Percentiles rank a stretch among this genome's conserved stretches.
Conservation (phyloP, 2,329 filamentous ascomycete genomes). For the Fusarium palustre region DNA sequence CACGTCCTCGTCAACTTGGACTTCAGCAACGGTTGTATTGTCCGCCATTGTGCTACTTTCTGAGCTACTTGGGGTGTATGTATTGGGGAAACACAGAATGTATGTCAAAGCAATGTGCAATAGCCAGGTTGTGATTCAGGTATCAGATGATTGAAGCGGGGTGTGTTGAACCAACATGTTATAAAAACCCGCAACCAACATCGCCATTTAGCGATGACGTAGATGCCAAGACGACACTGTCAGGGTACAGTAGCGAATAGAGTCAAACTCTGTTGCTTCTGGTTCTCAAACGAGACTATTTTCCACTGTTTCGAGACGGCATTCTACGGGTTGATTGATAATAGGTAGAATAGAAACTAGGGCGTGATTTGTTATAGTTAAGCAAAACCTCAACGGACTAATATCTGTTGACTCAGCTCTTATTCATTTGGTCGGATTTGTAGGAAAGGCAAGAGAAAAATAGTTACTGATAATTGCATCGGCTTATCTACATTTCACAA, state of each 20-base stretch:
- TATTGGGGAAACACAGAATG: too few relatives aligned
- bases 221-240: not conserved
- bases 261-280: accelerated
- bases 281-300: accelerated
- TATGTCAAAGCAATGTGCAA: not conserved
- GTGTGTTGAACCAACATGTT: not conserved
- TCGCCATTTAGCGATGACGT: not conserved
- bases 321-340: not conserved
- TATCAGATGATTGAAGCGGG: not conserved
- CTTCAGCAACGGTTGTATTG: constrained; percentile 1
- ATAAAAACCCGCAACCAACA: constrained; percentile 3
- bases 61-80: accelerated
- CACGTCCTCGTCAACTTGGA: constrained; percentile 21
- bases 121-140: not conserved
- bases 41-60: not conserved
- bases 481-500: too few relatives aligned
- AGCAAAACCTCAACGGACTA: too few relatives aligned
- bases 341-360: not conserved
- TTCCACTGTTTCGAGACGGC: too few relatives aligned
- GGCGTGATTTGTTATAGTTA: too few relatives aligned
- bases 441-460: too few relatives aligned
- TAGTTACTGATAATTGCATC: too few relatives aligned
- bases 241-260: accelerated
- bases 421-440: too few relatives aligned
- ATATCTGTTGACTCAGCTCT: too few relatives aligned